These are phyloP conservation scores for Aaosphaeria arxii DNA, from an alignment of 2,329 filamentous ascomycete genomes.

Conservation along the genomic window DNA sequence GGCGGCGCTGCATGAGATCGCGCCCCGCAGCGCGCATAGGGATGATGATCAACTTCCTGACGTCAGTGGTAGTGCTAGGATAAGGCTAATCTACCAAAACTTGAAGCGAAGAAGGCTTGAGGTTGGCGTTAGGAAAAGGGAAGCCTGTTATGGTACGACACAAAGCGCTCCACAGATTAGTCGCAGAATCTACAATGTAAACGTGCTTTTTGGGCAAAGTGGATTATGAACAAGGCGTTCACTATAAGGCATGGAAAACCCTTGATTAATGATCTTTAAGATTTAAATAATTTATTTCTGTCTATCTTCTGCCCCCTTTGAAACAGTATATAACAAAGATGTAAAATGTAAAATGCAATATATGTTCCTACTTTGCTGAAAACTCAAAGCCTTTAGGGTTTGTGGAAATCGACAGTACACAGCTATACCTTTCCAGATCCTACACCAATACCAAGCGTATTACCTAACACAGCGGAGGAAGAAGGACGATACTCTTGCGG, in stretches of 20 bases:
- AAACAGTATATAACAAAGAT: neutral
- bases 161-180: constrained; percentile 1
- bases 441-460: constrained; percentile 7
- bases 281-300: no score
- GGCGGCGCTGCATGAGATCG: constrained; percentile 8
- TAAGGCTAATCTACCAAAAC: constrained; percentile 6
- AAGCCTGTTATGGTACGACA: constrained; percentile 2
- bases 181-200: neutral
- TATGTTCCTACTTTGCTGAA: neutral
- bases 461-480: constrained; percentile 10
- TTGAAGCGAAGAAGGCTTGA: constrained; percentile 1
- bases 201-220: neutral
- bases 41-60: constrained; percentile 4
- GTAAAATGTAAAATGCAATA: neutral
- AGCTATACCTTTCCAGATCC: constrained; percentile 10
- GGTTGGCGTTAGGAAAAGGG: neutral
- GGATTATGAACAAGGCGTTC: constrained; percentile 3
- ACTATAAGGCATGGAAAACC: no score
- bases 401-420: no score
- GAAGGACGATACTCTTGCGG: constrained; percentile 19
- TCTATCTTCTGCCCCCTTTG: no score
- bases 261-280: no score
- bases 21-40: constrained; percentile 6
- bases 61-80: constrained; percentile 5
- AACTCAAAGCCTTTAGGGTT: neutral